phyloP scores from a whole-genome alignment of 768 basidiomycete genomes.

The Gymnopilus junonius region DNA sequence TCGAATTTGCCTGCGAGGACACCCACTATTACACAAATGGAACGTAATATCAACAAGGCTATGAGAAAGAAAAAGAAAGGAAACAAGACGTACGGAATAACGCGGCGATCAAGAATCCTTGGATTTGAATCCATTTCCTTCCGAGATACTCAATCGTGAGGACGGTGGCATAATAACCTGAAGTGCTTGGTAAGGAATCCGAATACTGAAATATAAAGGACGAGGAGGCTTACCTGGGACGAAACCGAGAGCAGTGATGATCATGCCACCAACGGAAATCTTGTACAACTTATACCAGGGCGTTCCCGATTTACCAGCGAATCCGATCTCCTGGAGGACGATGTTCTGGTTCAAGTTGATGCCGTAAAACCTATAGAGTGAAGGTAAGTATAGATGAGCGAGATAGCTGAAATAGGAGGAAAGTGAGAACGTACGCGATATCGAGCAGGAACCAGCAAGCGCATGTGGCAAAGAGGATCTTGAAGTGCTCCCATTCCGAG shows the following conservation, averaged over 20 bases:
- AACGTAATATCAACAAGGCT: neutral
- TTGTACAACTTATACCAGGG: constrained; percentile 72
- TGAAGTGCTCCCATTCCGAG: constrained; percentile 72
- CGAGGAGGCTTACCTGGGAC: constrained; percentile 59
- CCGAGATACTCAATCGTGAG: constrained; percentile 75
- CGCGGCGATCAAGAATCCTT: constrained; percentile 74
- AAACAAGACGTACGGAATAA: constrained; percentile 52
- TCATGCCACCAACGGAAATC: constrained; percentile 67
- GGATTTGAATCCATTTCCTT: constrained; percentile 75
- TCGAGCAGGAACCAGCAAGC: constrained; percentile 79
- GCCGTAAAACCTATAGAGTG: constrained; percentile 69
- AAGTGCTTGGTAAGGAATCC: neutral
- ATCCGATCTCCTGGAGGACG: constrained; percentile 75
- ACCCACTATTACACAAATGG: constrained; percentile 47
- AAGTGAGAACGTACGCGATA: constrained; percentile 50
- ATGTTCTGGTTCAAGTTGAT: constrained; percentile 76
- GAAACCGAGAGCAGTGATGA: constrained; percentile 77
- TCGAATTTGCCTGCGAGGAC: constrained; percentile 76
- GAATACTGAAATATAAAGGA: neutral
- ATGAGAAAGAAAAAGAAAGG: neutral
- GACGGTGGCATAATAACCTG: constrained; percentile 73
- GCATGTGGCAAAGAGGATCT: constrained; percentile 69
- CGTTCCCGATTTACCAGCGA: constrained; percentile 57
- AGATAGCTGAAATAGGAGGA: neutral
- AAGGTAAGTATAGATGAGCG: neutral